Evolutionary conservation across 495 filamentous ascomycete genomes (phyloP).

Genomic region (Cercophora samala): DNA sequence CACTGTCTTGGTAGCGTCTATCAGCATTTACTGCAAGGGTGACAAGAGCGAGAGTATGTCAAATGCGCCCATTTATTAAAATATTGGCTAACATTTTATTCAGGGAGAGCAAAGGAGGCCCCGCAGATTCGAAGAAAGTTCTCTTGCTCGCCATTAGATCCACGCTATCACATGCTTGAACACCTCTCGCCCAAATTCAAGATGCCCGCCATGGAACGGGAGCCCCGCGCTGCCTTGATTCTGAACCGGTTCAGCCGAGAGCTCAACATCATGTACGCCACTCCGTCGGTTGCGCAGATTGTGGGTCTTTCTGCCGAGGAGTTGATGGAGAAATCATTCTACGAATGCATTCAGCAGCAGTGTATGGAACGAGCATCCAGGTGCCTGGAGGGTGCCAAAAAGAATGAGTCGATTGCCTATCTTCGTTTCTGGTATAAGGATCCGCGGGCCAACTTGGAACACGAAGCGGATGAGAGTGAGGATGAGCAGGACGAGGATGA

Average conservation of each 20-base stretch:
- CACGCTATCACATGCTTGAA: slow-evolving; percentile 86
- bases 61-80: neutral
- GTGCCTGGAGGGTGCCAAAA: slow-evolving; percentile 80
- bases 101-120: slow-evolving; percentile 76
- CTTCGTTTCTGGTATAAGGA: slow-evolving; percentile 86
- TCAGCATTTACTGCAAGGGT: slow-evolving; percentile 70
- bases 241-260: slow-evolving; percentile 84
- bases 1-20: slow-evolving; percentile 82
- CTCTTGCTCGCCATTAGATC: slow-evolving; percentile 76
- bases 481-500: slow-evolving; percentile 26
- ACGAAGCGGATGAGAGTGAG: slow-evolving; percentile 37
- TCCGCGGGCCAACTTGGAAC: slow-evolving; percentile 47
- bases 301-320: slow-evolving; percentile 65
- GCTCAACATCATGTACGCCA: slow-evolving; percentile 82
- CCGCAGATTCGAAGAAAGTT: slow-evolving; percentile 76
- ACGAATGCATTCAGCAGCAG: slow-evolving; percentile 74
- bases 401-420: slow-evolving; percentile 92
- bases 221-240: slow-evolving; percentile 80
- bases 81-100: slow-evolving; percentile 11
- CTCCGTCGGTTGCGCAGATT: slow-evolving; percentile 66
- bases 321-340: slow-evolving; percentile 70
- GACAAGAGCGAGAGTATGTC: slow-evolving; percentile 67
- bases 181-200: slow-evolving; percentile 81
- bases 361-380: slow-evolving; percentile 71
- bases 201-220: slow-evolving; percentile 61